A percentile compares a stretch with the other conserved stretches of the same genome.
These are phyloP conservation scores for Botrytis aclada DNA, from an alignment of 2,329 filamentous ascomycete species.

Conservation along the genomic window DNA sequence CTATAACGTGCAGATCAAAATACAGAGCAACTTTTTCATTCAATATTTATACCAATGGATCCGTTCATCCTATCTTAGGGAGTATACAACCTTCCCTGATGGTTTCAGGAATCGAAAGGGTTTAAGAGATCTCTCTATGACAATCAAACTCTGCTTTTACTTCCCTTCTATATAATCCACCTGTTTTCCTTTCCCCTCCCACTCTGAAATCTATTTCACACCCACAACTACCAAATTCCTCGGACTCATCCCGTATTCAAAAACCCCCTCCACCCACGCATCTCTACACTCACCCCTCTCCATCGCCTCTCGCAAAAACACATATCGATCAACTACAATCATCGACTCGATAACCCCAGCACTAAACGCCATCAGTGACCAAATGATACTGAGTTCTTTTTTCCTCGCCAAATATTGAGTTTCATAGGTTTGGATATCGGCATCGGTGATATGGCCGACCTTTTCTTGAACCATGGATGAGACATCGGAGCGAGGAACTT, in stretches of 20 bases:
- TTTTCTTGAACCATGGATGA: conserved; percentile 61
- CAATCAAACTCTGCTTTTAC: no score
- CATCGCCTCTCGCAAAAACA: conserved; percentile 76
- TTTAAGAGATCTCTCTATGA: not conserved
- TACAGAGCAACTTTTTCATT: no score
- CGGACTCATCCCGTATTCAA: conserved; percentile 82
- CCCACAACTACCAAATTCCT: conserved; percentile 92
- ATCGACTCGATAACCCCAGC: conserved; percentile 84
- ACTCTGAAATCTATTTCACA: conserved; percentile 54
- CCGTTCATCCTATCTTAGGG: not conserved
- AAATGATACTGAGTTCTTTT: conserved; percentile 81
- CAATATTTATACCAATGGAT: not conserved
- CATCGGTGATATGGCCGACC: conserved; percentile 68
- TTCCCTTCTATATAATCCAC: not conserved
- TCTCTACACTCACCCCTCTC: conserved; percentile 65
- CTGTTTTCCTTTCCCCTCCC: not conserved
- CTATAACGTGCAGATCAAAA: no score
- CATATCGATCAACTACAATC: conserved; percentile 87
- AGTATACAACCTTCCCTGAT: not conserved
- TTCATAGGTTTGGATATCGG: conserved; percentile 72
- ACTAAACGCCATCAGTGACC: conserved; percentile 96
- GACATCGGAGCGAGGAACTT: conserved; percentile 40
- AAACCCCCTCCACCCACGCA: conserved; percentile 91
- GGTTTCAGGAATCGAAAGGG: not conserved
- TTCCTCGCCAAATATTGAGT: conserved; percentile 60